Base-by-base conservation (phyloP, 2,329 filamentous ascomycete species). In the Xenoacremonium recifei region DNA sequence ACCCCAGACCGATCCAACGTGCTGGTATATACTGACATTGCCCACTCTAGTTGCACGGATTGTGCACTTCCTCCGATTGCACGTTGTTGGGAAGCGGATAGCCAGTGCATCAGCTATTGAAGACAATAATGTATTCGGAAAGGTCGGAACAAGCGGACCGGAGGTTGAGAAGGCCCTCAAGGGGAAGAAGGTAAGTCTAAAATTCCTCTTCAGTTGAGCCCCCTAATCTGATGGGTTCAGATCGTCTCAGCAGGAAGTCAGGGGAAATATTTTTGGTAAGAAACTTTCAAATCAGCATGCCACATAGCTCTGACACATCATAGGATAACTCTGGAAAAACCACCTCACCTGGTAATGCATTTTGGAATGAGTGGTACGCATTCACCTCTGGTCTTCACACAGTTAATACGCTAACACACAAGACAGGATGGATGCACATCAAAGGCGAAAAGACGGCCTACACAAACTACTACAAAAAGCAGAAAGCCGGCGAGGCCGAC, bases 241-340 rank as follows among this genome's bases (percentile, higher is more conserved):
- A 81, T 82, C 4, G 45, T 80, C 7, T 75, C 72, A 40, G 87
- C 87, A 4, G 87, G 87, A 4, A 89, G 87, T 45, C 93, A 96
- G 63, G 93, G 93, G 9, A 99, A 97, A 76, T 97, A 97, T 62
- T 97, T 99, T 64, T 99, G 93, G 82, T 79, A 54, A 45, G 67
- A 18, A 10, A 21, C 12, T n/a, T 5, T 12, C n/a, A 21, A 27
- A 25, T 7, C 20, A 30, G 21, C 15, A 9, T 34, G 16, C 16
- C 20, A 34, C 7, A n/a, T 19, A 9, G 32, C 32, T 7, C 7
- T 27, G 18, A 34, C 32, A 10, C 6, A 15, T 21, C 23, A 9
- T 18, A 70, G 68, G 69, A 66, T 71, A 19, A 64, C 61, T 1
- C 53, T 97, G 17, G 83, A 89, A 27, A 87, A 78, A 9, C 78